Evolutionary conservation across 495 filamentous ascomycete genomes (phyloP).

Genomic region (Aspergillus funiculosus): DNA sequence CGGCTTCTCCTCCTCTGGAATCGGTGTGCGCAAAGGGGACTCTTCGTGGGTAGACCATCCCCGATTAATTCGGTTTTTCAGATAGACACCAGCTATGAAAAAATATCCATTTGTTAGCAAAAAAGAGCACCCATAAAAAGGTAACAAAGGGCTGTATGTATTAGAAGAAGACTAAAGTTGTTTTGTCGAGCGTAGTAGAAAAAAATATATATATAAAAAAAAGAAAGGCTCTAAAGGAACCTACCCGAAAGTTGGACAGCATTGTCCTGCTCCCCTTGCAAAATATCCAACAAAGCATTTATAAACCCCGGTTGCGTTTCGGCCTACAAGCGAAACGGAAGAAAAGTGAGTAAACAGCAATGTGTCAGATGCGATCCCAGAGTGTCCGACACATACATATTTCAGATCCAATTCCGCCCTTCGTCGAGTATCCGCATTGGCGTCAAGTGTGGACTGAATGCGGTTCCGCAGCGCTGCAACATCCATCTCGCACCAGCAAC

Average conservation of each 20-base stretch:
- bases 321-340: slow-evolving; percentile 59
- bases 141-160: too few relatives aligned
- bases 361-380: slow-evolving; percentile 5
- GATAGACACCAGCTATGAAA: slow-evolving; percentile 80
- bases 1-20: slow-evolving; percentile 85
- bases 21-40: slow-evolving; percentile 51
- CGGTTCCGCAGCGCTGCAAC: slow-evolving; percentile 76
- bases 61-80: slow-evolving; percentile 92
- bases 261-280: slow-evolving; percentile 79
- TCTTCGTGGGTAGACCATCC: slow-evolving; percentile 82
- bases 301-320: slow-evolving; percentile 86
- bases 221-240: slow-evolving; percentile 19
- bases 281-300: slow-evolving; percentile 82
- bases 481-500: slow-evolving; percentile 63
- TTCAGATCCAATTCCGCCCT: slow-evolving; percentile 90
- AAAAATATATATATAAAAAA: slow-evolving; percentile 6
- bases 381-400: slow-evolving; percentile 59
- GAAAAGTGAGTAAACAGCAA: not conserved
- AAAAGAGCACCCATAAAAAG: not conserved
- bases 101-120: slow-evolving; percentile 14
- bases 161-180: too few relatives aligned
- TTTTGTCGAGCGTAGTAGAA: too few relatives aligned
- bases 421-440: slow-evolving; percentile 76
- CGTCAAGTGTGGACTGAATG: slow-evolving; percentile 78
- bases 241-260: slow-evolving; percentile 82